Percentiles rank a stretch among this genome's conserved stretches.
phyloP scores from a whole-genome alignment of 768 basidiomycete genomes.

The Xerocomellus dryophilus region DNA sequence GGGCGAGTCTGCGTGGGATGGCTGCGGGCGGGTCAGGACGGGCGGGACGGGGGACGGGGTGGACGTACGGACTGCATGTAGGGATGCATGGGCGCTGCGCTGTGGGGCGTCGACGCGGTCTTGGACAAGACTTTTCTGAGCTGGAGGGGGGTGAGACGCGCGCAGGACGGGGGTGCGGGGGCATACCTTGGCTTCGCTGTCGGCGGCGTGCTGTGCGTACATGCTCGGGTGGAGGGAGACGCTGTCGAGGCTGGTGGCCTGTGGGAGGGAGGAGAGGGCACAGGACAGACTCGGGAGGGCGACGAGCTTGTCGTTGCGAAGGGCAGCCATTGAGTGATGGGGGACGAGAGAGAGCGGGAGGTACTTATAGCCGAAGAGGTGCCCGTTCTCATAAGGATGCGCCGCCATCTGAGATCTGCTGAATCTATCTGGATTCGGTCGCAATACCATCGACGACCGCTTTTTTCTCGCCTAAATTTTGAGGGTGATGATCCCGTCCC shows the following conservation, averaged over 20 bases:
- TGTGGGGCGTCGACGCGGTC: conserved; percentile 39
- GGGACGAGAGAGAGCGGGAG: neutral
- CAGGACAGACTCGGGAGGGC: conserved; percentile 72
- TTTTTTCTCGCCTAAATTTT: conserved; percentile 29
- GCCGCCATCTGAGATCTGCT: conserved; percentile 25
- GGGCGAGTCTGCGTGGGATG: conserved; percentile 36
- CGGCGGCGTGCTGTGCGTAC: conserved; percentile 64
- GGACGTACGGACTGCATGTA: conserved; percentile 40
- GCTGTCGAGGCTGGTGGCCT: conserved; percentile 66
- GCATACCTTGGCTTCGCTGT: conserved; percentile 73
- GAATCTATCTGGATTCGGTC: conserved; percentile 12
- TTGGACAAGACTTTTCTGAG: conserved; percentile 64
- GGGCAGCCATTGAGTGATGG: conserved; percentile 24
- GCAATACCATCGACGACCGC: conserved; percentile 18
- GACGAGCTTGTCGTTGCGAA: conserved; percentile 53
- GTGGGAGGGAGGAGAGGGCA: conserved; percentile 64
- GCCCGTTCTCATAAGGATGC: conserved; percentile 26
- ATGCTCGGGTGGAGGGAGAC: conserved; percentile 66
- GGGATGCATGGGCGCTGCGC: conserved; percentile 30
- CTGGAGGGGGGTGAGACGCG: conserved; percentile 30
- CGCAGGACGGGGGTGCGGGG: neutral
- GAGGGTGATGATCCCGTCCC: conserved; percentile 22
- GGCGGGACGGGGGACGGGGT: neutral
- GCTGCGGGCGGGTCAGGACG: conserved; percentile 27
- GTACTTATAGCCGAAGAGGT: conserved; percentile 17